These are phyloP conservation scores for Stemphylium beticola DNA, from an alignment of 2,329 filamentous ascomycete genomes.

Conservation along the genomic window DNA sequence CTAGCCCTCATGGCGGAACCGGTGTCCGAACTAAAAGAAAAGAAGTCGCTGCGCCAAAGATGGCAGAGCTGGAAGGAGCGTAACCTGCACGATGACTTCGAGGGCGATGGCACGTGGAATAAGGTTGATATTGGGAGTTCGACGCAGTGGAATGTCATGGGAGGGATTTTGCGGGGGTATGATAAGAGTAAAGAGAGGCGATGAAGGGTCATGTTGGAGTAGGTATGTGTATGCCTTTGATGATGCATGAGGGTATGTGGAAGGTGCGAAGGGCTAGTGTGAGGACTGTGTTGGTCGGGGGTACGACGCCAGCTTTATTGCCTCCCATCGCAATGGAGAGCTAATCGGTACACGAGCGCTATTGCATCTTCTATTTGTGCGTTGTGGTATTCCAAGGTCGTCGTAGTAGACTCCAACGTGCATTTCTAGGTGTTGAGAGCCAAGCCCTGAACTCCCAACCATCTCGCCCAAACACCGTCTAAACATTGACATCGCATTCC, in stretches of 20 bases:
- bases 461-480: too few species aligned
- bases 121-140: neutral
- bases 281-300: slow-evolving; percentile 4
- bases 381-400: too few species aligned
- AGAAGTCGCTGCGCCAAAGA: neutral
- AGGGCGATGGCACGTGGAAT: too few species aligned
- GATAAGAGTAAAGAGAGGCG: neutral
- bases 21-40: neutral
- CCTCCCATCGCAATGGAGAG: too few species aligned
- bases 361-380: too few species aligned
- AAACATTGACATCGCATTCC: too few species aligned
- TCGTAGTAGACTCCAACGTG: too few species aligned
- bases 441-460: too few species aligned
- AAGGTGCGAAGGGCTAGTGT: neutral
- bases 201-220: too few species aligned
- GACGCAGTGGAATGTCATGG: neutral
- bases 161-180: neutral
- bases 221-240: neutral
- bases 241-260: neutral
- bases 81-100: neutral
- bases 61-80: neutral
- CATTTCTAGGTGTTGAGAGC: too few species aligned
- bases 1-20: neutral
- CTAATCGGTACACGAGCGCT: too few species aligned
- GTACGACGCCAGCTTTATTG: neutral